A percentile compares a stretch with the other conserved stretches of the same genome.
phyloP scores from a whole-genome alignment of 208 protist genomes.

The Trypanosoma boissoni region DNA sequence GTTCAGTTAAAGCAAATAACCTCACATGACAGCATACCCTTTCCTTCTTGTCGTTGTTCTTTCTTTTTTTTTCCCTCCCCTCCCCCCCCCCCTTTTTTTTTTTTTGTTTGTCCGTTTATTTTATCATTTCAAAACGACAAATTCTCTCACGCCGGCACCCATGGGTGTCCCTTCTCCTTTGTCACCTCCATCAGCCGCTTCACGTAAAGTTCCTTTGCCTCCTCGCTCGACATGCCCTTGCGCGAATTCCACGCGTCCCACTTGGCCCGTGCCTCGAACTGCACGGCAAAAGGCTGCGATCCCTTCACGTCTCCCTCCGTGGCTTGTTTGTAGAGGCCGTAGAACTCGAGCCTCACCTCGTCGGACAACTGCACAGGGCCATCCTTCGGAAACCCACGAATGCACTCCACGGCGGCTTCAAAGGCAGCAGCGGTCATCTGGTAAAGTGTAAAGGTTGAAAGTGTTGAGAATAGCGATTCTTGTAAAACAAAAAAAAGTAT shows the following conservation, averaged over 20 bases:
- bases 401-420: constrained; percentile 75
- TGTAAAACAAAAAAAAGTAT: constrained; percentile 1
- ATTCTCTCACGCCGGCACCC: constrained; percentile 32
- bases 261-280: constrained; percentile 93
- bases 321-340: constrained; percentile 97
- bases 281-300: constrained; percentile 88
- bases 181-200: constrained; percentile 61
- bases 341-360: constrained; percentile 91
- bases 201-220: constrained; percentile 91
- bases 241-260: constrained; percentile 91
- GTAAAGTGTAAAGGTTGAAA: not conserved
- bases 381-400: constrained; percentile 78
- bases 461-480: not conserved
- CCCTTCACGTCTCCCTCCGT: constrained; percentile 93
- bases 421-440: constrained; percentile 79
- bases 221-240: constrained; percentile 90
- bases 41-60: not conserved
- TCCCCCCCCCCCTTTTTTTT: constrained; percentile 4
- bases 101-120: constrained; percentile 12
- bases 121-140: not conserved
- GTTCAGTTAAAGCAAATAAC: too few relatives aligned
- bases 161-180: constrained; percentile 50
- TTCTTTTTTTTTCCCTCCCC: not conserved
- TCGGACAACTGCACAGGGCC: constrained; percentile 86
- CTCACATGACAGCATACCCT: too few relatives aligned